These are phyloP conservation scores for Bocquillonia castaneifolia DNA, from an alignment of 441 rosid species.

Conservation along the genomic window DNA sequence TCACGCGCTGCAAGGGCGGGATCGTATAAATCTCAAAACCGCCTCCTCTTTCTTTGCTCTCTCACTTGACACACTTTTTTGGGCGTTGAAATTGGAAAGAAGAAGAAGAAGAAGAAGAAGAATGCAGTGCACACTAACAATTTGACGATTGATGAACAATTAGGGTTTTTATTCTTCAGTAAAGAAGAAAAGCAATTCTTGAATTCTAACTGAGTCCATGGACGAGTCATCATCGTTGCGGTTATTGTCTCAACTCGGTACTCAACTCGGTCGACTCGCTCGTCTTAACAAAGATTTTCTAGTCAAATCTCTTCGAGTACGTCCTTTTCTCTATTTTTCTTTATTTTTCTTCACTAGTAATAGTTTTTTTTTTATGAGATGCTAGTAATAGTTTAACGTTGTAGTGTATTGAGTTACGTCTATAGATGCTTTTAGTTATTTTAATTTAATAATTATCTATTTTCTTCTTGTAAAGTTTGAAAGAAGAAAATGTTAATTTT, in stretches of 20 bases:
- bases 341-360: background rate
- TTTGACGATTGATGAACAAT: background rate
- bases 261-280: constrained; percentile 45
- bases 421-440: too few relatives aligned
- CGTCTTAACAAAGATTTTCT: constrained; percentile 68
- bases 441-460: too few relatives aligned
- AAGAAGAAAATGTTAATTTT: too few relatives aligned
- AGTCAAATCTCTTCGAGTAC: constrained; percentile 70
- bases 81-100: background rate
- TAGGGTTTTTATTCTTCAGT: too few relatives aligned
- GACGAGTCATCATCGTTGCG: constrained; percentile 46
- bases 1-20: constrained; percentile 29
- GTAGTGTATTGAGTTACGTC: too few relatives aligned
- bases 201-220: constrained; percentile 29
- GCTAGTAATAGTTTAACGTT: too few relatives aligned
- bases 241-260: constrained; percentile 52
- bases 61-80: background rate
- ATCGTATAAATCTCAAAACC: constrained; percentile 18
- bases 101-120: background rate
- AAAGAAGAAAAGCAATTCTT: too few relatives aligned
- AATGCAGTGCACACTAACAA: too few relatives aligned
- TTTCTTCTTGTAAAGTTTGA: too few relatives aligned
- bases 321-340: constrained; percentile 3
- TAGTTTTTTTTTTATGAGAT: background rate
- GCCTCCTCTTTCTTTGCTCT: background rate